Percentiles rank a stretch among this genome's conserved stretches.
phyloP scores from a whole-genome alignment of 2,329 filamentous ascomycete species.

The Hymenoscyphus scutula region DNA sequence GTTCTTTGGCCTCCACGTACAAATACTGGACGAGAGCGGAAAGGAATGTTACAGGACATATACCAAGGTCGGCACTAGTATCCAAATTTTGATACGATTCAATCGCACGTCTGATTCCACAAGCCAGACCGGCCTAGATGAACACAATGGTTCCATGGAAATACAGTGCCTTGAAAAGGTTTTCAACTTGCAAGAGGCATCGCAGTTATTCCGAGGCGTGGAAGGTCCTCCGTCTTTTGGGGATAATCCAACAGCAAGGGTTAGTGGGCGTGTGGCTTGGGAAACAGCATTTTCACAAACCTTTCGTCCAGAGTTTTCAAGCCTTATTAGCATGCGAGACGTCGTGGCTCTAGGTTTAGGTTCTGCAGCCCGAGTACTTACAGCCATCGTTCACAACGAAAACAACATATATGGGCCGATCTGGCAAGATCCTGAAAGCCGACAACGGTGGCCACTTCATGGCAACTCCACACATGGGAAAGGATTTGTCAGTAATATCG shows the following conservation, averaged over 20 bases:
- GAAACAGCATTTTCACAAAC: slow-evolving; percentile 3
- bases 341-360: no score
- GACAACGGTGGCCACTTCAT: no score
- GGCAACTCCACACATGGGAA: no score
- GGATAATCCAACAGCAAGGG: background rate
- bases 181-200: background rate
- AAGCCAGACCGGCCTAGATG: background rate
- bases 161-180: background rate
- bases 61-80: background rate
- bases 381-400: no score
- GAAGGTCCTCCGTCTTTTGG: background rate
- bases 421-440: no score
- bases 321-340: no score
- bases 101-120: background rate
- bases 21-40: background rate
- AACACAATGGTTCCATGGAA: background rate
- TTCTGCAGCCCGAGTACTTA: no score
- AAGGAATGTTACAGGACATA: background rate
- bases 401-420: no score
- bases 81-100: background rate
- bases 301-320: background rate
- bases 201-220: background rate
- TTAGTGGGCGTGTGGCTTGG: slow-evolving; percentile 5
- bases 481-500: no score
- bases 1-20: slow-evolving; percentile 6